Conservation (phyloP, 495 filamentous ascomycete genomes). For the Tricharina praecox region DNA sequence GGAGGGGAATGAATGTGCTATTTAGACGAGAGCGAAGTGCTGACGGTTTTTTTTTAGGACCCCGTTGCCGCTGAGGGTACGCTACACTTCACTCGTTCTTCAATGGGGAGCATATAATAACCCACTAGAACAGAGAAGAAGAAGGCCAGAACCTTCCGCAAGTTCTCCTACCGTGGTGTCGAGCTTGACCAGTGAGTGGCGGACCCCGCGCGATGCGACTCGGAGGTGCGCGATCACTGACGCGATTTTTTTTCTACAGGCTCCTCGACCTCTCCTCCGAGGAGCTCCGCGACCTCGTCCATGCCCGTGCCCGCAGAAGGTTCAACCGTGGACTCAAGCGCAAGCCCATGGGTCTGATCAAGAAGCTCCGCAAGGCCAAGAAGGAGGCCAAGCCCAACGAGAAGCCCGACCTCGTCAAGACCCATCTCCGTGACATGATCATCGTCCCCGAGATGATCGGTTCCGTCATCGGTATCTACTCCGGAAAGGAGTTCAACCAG, state of each 20-base stretch:
- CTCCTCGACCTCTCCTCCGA: constrained; percentile 97
- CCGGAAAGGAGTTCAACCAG: constrained; percentile 99
- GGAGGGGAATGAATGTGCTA: constrained; percentile 5
- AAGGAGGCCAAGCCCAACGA: constrained; percentile 99
- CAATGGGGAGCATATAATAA: constrained; percentile 3
- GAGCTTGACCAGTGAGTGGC: constrained; percentile 88
- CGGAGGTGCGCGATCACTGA: too few relatives aligned
- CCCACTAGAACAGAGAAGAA: constrained; percentile 53
- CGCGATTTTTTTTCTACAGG: too few relatives aligned
- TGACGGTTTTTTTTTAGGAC: constrained; percentile 18
- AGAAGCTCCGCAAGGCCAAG: constrained; percentile 99
- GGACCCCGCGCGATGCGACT: too few relatives aligned
- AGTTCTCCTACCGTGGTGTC: constrained; percentile 98
- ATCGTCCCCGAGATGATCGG: constrained; percentile 99
- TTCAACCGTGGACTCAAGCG: constrained; percentile 99
- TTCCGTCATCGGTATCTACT: constrained; percentile 94
- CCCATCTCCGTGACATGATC: constrained; percentile 98
- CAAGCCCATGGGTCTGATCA: constrained; percentile 99
- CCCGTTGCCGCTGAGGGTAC: constrained; percentile 27
- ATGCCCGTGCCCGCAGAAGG: constrained; percentile 87
- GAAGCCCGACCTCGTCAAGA: constrained; percentile 98
- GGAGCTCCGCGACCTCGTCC: constrained; percentile 96
- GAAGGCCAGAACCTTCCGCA: constrained; percentile 98
- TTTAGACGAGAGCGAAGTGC: too few relatives aligned
- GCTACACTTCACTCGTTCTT: neutral